Conservation (phyloP, 345 rosid species). For the Salix dunnii region DNA sequence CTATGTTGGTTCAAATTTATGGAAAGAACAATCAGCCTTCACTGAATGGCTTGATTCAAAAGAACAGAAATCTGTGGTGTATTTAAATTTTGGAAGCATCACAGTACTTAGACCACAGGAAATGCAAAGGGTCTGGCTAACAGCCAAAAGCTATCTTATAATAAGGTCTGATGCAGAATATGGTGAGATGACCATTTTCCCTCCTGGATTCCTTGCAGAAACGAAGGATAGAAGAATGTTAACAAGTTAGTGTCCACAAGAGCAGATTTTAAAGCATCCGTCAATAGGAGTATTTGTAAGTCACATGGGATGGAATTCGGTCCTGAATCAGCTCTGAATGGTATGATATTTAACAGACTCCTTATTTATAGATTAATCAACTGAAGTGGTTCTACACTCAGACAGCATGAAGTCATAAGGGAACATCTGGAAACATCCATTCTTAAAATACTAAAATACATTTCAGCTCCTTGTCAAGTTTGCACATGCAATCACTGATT, state of each 20-base stretch:
- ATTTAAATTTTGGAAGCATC: constrained; percentile 11
- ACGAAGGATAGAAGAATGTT: background rate
- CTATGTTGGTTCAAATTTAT: background rate
- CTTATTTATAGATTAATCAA: background rate
- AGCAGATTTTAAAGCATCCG: constrained; percentile 1
- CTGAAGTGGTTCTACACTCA: background rate
- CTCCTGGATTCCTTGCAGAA: background rate
- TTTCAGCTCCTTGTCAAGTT: background rate
- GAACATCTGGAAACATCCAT: no score
- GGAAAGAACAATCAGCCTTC: background rate
- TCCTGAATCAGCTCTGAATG: background rate
- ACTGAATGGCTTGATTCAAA: background rate
- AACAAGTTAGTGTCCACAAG: constrained; percentile 4
- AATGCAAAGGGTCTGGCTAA: background rate
- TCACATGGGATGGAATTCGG: constrained; percentile 6
- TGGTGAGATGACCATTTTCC: no score
- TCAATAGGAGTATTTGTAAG: background rate
- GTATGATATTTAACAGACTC: no score
- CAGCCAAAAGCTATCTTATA: background rate
- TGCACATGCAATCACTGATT: background rate
- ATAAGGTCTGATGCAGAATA: background rate
- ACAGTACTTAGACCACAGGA: background rate
- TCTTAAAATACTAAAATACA: background rate
- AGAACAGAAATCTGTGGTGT: background rate
- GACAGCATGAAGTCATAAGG: background rate